phyloP scores from a whole-genome alignment of 2,329 filamentous ascomycete species.

The Ampelomyces quisqualis region DNA sequence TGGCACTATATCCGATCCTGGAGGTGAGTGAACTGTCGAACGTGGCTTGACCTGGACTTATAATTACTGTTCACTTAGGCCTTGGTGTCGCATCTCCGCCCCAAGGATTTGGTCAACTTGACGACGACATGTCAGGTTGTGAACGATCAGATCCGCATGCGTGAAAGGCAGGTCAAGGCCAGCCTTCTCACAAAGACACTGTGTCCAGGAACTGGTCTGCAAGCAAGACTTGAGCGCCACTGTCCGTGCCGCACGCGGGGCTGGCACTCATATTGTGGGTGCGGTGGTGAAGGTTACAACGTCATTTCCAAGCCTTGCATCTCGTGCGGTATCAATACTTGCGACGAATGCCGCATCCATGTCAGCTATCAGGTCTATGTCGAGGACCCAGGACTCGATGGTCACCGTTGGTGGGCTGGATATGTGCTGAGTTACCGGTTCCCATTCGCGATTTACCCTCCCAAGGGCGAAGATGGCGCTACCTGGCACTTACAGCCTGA shows the following conservation, averaged over 20 bases:
- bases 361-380: conserved; percentile 26
- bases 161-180: conserved; percentile 6
- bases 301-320: conserved; percentile 20
- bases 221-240: not conserved
- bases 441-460: conserved; percentile 21
- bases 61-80: not conserved
- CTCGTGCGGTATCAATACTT: conserved; percentile 25
- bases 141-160: conserved; percentile 8
- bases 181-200: conserved; percentile 13
- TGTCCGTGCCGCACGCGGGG: conserved; percentile 7
- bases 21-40: conserved; percentile 10
- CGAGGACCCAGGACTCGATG: conserved; percentile 20
- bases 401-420: conserved; percentile 23
- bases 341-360: conserved; percentile 33
- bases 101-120: conserved; percentile 5
- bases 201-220: conserved; percentile 8
- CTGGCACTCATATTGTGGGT: conserved; percentile 1
- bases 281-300: conserved; percentile 4
- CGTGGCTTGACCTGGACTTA: not conserved
- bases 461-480: conserved; percentile 5
- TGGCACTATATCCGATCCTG: conserved; percentile 9
- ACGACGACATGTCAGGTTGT: conserved; percentile 7
- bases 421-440: conserved; percentile 14
- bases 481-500: conserved; percentile 10
- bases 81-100: conserved; percentile 7